Evolutionary conservation across 768 basidiomycete species (phyloP).

Genomic region (Tubosaeta brunneosetosa): DNA sequence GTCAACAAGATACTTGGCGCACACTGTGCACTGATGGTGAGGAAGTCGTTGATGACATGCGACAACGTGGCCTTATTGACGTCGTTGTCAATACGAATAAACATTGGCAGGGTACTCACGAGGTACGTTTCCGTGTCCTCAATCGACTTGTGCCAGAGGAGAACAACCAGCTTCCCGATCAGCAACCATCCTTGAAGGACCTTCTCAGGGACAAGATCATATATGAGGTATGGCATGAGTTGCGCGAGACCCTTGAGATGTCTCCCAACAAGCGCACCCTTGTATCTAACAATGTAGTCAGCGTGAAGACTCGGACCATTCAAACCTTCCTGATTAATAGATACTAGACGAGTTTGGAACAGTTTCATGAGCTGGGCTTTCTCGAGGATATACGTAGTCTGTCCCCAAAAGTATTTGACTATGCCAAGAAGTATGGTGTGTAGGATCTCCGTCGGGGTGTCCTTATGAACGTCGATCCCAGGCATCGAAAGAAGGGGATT

Average conservation of each 20-base stretch:
- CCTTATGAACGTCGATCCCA: background rate
- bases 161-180: constrained; percentile 31
- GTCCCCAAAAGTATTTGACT: constrained; percentile 33
- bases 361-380: constrained; percentile 12
- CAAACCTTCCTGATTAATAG: constrained; percentile 18
- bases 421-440: background rate
- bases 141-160: constrained; percentile 38
- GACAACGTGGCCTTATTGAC: background rate
- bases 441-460: background rate
- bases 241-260: constrained; percentile 32
- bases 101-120: background rate
- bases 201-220: constrained; percentile 25
- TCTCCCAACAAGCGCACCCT: constrained; percentile 28
- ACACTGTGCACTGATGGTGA: background rate
- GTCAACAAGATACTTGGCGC: background rate
- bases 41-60: background rate
- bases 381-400: constrained; percentile 19
- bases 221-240: constrained; percentile 26
- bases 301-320: background rate
- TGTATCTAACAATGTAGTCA: constrained; percentile 31
- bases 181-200: constrained; percentile 30
- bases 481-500: background rate
- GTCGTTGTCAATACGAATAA: too few species aligned
- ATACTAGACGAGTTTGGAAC: constrained; percentile 25
- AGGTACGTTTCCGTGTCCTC: background rate